These are phyloP conservation scores for Diutina sp. DNA, from an alignment of 1,139 yeast species.

Conservation along the genomic window DNA sequence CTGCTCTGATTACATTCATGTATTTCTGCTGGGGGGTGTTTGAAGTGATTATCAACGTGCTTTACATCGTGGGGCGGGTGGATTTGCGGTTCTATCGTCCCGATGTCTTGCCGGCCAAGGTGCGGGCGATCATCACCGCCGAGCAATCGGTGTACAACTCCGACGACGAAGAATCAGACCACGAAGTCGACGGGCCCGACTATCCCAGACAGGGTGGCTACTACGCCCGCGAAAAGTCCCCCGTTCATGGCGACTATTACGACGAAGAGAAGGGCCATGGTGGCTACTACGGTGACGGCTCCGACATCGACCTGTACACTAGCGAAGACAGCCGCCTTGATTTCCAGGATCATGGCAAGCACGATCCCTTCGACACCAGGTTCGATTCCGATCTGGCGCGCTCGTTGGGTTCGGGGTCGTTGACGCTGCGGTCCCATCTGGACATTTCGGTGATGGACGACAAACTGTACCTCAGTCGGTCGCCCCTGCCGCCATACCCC, in stretches of 20 bases:
- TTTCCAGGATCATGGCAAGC: not conserved
- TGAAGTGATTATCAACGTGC: slow-evolving; percentile 42
- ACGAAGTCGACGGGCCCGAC: not conserved
- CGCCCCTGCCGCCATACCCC: slow-evolving; percentile 1
- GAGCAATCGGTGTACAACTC: slow-evolving; percentile 14
- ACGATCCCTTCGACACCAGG: not conserved
- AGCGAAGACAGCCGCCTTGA: not conserved
- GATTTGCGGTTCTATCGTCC: slow-evolving; percentile 76
- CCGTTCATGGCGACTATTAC: not conserved
- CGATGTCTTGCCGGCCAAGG: slow-evolving; percentile 15
- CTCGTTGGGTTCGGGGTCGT: not conserved
- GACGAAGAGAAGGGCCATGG: not conserved
- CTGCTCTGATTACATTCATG: slow-evolving; percentile 39
- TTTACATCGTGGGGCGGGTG: slow-evolving; percentile 49
- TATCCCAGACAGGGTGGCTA: not conserved
- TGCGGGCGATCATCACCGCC: slow-evolving; percentile 23
- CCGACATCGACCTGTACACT: not conserved
- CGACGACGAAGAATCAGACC: not conserved
- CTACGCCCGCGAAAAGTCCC: not conserved
- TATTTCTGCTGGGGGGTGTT: slow-evolving; percentile 56
- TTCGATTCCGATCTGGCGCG: not conserved
- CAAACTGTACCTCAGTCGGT: not conserved
- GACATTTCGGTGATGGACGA: not conserved
- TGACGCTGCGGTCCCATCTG: not conserved
- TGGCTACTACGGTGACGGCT: not conserved